These are phyloP conservation scores for Skeletonema costatum DNA, from an alignment of 108 stramenopile genomes.

Conservation along the genomic window DNA sequence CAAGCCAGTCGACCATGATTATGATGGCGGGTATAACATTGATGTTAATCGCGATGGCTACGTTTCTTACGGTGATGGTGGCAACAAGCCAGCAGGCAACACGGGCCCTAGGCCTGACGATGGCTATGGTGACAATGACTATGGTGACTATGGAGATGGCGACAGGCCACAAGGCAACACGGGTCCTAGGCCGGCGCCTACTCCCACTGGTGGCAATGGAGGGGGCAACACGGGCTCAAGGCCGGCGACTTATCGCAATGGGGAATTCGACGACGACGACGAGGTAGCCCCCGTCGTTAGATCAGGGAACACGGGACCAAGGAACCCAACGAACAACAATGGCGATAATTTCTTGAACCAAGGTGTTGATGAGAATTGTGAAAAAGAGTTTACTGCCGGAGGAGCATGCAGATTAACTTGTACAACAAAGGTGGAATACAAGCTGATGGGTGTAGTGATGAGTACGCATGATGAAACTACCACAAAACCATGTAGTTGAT, in stretches of 20 bases:
- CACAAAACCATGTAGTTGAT: not conserved
- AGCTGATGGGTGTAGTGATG: not conserved
- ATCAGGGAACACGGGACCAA: not conserved
- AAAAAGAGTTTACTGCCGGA: not conserved
- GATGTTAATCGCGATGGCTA: no score
- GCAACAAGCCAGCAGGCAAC: no score
- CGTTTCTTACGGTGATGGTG: no score
- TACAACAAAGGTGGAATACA: not conserved
- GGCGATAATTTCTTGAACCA: not conserved
- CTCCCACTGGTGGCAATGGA: no score
- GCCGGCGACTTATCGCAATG: no score
- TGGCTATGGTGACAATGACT: not conserved
- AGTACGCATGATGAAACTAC: not conserved
- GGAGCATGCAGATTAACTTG: not conserved
- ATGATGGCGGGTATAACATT: not conserved
- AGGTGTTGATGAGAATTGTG: not conserved
- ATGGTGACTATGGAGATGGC: not conserved
- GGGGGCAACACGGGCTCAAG: no score
- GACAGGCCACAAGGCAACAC: not conserved
- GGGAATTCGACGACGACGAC: no score
- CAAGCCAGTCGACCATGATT: not conserved
- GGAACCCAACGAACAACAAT: no score
- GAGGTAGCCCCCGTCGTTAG: no score
- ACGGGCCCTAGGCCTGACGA: no score
- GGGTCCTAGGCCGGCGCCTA: not conserved